Conservation (phyloP, 208 protist genomes). For the Crithidia acanthocephali region DNA sequence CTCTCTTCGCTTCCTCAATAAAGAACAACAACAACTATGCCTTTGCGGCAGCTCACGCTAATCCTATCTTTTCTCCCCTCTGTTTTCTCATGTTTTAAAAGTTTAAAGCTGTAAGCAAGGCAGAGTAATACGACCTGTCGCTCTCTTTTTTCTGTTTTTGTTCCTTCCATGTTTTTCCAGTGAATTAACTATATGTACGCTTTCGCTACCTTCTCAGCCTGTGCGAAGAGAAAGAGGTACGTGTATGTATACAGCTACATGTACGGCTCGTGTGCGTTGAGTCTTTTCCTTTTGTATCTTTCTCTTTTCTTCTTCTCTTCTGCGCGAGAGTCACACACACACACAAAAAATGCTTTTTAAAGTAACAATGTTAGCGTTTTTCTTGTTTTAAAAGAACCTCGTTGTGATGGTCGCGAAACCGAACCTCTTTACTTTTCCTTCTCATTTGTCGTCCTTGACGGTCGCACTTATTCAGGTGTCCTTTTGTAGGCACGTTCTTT, state of each 20-base stretch:
- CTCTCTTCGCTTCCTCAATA: slow-evolving; percentile 6
- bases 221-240: neutral
- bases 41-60: slow-evolving; percentile 4
- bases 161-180: neutral
- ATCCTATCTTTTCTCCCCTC: slow-evolving; percentile 13
- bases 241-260: slow-evolving; percentile 2
- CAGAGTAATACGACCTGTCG: slow-evolving; percentile 1
- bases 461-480: slow-evolving; percentile 11
- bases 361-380: neutral
- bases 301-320: neutral
- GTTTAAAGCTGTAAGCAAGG: slow-evolving; percentile 1
- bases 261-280: neutral
- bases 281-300: slow-evolving; percentile 24
- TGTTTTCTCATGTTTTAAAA: neutral
- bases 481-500: slow-evolving; percentile 3
- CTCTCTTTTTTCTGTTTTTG: neutral
- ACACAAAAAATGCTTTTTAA: neutral
- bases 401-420: neutral
- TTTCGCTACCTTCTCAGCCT: slow-evolving; percentile 1
- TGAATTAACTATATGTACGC: slow-evolving; percentile 2
- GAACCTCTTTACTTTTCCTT: neutral
- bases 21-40: slow-evolving; percentile 1
- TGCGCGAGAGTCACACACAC: neutral
- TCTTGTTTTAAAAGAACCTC: neutral
- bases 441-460: neutral